Percentiles rank a stretch among this genome's conserved stretches.
Evolutionary conservation across 1,139 yeast genomes (phyloP).

Genomic region (Sugiyamaella pinicola): DNA sequence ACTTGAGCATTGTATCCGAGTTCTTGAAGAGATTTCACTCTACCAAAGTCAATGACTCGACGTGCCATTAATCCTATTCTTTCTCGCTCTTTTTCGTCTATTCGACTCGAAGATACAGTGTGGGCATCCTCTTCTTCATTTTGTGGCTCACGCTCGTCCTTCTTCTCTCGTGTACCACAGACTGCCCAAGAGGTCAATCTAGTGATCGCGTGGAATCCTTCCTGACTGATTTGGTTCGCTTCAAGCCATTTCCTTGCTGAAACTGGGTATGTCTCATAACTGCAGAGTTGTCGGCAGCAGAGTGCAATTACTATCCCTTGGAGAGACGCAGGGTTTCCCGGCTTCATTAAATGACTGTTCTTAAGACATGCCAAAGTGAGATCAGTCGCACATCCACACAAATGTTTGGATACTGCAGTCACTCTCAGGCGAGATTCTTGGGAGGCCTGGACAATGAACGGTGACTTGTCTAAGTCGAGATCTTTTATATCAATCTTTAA

Average conservation of each 20-base stretch:
- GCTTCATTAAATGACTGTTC: slow-evolving; percentile 44
- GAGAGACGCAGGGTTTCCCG: slow-evolving; percentile 33
- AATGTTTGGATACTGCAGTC: slow-evolving; percentile 79
- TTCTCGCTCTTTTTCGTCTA: slow-evolving; percentile 53
- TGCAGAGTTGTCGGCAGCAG: slow-evolving; percentile 92
- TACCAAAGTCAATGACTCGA: slow-evolving; percentile 64
- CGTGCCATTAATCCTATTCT: slow-evolving; percentile 66
- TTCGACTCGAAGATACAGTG: slow-evolving; percentile 32
- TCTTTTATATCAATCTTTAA: slow-evolving; percentile 80
- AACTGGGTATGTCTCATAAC: slow-evolving; percentile 53
- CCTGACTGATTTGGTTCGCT: slow-evolving; percentile 34
- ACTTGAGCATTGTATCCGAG: slow-evolving; percentile 48
- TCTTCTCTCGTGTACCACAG: slow-evolving; percentile 56
- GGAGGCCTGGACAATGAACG: slow-evolving; percentile 32
- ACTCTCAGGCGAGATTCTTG: slow-evolving; percentile 30
- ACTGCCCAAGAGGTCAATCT: slow-evolving; percentile 89
- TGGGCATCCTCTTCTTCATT: neutral
- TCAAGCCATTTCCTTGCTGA: slow-evolving; percentile 46
- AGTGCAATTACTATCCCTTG: slow-evolving; percentile 79
- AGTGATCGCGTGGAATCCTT: slow-evolving; percentile 57
- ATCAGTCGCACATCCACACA: slow-evolving; percentile 95
- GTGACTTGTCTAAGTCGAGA: slow-evolving; percentile 53
- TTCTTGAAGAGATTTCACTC: slow-evolving; percentile 52
- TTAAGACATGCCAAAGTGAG: slow-evolving; percentile 68
- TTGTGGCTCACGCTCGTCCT: slow-evolving; percentile 19